A percentile compares a stretch with the other conserved stretches of the same genome.
These are phyloP conservation scores for Tulasnella sp. DNA, from an alignment of 768 basidiomycete species.

Conservation along the genomic window DNA sequence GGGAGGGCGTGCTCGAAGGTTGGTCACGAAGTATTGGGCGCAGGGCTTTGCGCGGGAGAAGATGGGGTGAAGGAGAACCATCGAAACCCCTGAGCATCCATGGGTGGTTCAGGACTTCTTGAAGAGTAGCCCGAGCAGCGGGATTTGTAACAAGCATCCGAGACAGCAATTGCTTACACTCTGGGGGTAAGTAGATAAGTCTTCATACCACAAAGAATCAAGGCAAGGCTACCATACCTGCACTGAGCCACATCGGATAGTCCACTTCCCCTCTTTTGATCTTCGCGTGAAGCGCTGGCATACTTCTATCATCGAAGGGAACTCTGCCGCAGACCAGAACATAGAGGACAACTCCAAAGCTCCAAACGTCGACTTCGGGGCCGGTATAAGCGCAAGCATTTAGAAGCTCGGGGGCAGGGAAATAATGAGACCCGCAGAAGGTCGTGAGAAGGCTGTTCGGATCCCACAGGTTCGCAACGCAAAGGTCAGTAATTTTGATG, in stretches of 20 bases:
- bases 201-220: not conserved
- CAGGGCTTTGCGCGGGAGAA: slow-evolving; percentile 84
- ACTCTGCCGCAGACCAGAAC: slow-evolving; percentile 98
- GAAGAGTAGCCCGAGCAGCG: slow-evolving; percentile 67
- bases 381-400: slow-evolving; percentile 97
- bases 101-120: slow-evolving; percentile 81
- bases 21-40: slow-evolving; percentile 38
- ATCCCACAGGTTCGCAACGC: slow-evolving; percentile 91
- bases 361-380: slow-evolving; percentile 98
- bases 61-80: slow-evolving; percentile 74
- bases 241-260: slow-evolving; percentile 93
- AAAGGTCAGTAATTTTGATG: slow-evolving; percentile 99
- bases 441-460: slow-evolving; percentile 79
- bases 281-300: slow-evolving; percentile 98
- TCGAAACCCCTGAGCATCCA: slow-evolving; percentile 90
- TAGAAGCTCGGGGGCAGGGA: slow-evolving; percentile 94
- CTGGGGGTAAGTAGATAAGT: slow-evolving; percentile 41
- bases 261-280: slow-evolving; percentile 97
- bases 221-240: slow-evolving; percentile 50
- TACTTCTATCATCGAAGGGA: slow-evolving; percentile 97
- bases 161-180: slow-evolving; percentile 90
- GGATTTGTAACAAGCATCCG: slow-evolving; percentile 97
- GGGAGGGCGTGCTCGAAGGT: slow-evolving; percentile 47
- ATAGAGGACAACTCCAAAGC: slow-evolving; percentile 96
- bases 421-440: slow-evolving; percentile 96